Percentiles rank a stretch among this genome's conserved stretches.
Conservation (phyloP, 2,329 filamentous ascomycete species). For the Xylariaceae sp. region DNA sequence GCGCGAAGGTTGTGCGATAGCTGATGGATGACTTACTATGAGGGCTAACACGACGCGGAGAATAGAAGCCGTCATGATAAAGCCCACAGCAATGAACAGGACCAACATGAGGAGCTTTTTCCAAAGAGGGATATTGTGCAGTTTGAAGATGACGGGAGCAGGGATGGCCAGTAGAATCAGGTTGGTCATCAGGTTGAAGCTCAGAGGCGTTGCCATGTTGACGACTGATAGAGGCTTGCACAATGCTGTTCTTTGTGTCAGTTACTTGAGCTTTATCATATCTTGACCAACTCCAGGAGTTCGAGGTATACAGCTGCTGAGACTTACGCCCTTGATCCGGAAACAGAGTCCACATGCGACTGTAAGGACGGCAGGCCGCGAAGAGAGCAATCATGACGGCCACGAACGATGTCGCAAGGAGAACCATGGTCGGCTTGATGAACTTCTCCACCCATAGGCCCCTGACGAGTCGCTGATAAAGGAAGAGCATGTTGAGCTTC, state of each 20-base stretch:
- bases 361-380: not conserved
- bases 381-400: not conserved
- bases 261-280: not conserved
- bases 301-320: not conserved
- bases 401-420: not conserved
- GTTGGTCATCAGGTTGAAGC: not conserved
- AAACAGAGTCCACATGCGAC: not conserved
- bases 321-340: not conserved
- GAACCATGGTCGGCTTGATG: not conserved
- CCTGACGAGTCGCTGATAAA: not conserved
- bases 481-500: not conserved
- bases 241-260: not conserved
- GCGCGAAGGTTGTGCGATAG: not conserved
- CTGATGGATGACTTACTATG: not conserved
- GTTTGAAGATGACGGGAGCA: not conserved
- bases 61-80: not conserved
- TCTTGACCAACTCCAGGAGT: not conserved
- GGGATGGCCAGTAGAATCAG: not conserved
- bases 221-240: not conserved
- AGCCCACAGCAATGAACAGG: not conserved
- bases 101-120: not conserved
- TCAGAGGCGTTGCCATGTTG: not conserved
- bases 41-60: not conserved
- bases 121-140: not conserved
- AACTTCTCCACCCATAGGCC: not conserved